Evolutionary conservation across 192 early-diverging fungal species (phyloP).

Genomic region (Chytriomyces sp.): DNA sequence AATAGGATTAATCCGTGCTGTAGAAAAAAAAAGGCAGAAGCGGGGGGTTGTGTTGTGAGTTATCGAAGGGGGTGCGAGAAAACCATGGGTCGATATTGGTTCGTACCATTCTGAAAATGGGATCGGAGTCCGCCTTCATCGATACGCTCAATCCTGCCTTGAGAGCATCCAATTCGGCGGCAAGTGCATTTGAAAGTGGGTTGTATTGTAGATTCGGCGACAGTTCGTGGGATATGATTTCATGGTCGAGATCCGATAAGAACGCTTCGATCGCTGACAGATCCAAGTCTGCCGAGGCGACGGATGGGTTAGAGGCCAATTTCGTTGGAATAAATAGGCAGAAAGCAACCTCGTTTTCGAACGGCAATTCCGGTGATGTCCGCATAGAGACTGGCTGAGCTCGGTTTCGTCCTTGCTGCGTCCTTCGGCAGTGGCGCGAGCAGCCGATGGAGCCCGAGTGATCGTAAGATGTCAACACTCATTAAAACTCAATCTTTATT

Average conservation of each 20-base stretch:
- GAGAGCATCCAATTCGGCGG: neutral
- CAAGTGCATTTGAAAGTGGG: neutral
- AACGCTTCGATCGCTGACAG: too few relatives aligned
- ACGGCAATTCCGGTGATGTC: neutral
- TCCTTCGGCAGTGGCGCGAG: neutral
- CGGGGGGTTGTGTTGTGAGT: too few relatives aligned
- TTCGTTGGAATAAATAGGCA: neutral
- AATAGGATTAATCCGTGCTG: conserved; percentile 3
- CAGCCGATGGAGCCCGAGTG: conserved; percentile 6
- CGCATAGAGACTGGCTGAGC: neutral
- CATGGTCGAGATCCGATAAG: too few relatives aligned
- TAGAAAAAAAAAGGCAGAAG: too few relatives aligned
- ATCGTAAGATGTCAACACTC: conserved; percentile 11
- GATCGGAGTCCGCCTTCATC: conserved; percentile 2
- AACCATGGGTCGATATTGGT: too few relatives aligned
- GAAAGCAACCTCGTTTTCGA: neutral
- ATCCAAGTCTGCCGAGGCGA: too few relatives aligned
- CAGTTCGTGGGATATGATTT: too few relatives aligned
- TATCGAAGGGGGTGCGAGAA: neutral
- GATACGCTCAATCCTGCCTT: neutral
- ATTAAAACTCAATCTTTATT: neutral
- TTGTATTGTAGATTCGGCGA: neutral
- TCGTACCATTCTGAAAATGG: neutral
- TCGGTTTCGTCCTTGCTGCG: neutral
- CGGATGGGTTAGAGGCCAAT: neutral